These are phyloP conservation scores for Allomyces macrogynus DNA, from an alignment of 192 early-diverging fungal species.

Conservation along the genomic window DNA sequence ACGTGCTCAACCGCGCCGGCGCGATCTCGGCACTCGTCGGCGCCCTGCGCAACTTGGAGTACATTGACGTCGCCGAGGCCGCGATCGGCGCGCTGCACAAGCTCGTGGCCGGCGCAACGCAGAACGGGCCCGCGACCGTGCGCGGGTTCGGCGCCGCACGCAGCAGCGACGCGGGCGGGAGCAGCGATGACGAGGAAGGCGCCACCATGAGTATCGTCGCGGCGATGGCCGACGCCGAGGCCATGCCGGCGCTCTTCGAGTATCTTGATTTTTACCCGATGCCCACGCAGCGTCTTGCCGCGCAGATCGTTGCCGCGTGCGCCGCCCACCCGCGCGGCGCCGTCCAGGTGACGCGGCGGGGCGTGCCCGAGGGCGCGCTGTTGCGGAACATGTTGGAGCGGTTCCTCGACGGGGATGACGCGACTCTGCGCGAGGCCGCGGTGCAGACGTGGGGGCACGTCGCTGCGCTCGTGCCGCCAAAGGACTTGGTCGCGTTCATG, in stretches of 20 bases:
- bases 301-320: background rate
- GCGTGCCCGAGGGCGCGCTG: background rate
- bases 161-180: no score
- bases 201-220: background rate
- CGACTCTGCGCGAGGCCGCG: no score
- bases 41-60: background rate
- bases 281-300: background rate
- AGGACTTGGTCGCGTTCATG: no score
- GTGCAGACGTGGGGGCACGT: no score
- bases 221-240: background rate
- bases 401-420: no score
- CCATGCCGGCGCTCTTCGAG: background rate
- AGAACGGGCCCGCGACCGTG: background rate
- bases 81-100: background rate
- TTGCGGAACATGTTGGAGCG: background rate
- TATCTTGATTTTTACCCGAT: background rate
- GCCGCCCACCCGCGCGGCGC: background rate
- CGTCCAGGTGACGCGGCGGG: background rate
- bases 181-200: no score
- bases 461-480: no score
- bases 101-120: background rate
- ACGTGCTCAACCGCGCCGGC: background rate
- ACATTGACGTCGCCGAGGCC: background rate
- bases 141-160: background rate
- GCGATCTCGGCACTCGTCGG: background rate